A percentile compares a stretch with the other conserved stretches of the same genome.
These are phyloP conservation scores for Termitomyces sp. DNA, from an alignment of 1,284 basidiomycete species.

Conservation along the genomic window DNA sequence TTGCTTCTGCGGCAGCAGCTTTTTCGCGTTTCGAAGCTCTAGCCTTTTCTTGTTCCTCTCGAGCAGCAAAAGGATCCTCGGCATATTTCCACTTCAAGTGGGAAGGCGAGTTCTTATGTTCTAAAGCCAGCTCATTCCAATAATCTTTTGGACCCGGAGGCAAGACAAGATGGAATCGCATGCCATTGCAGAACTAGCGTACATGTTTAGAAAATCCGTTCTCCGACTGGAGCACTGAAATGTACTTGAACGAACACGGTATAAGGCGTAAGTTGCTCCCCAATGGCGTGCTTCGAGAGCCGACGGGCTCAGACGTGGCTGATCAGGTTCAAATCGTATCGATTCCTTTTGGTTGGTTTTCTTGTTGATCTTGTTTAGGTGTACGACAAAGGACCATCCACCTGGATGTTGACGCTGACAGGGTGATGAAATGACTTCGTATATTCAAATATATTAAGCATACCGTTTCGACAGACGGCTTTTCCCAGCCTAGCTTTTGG, in stretches of 20 bases:
- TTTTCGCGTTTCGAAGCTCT: conserved; percentile 45
- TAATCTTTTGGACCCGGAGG: conserved; percentile 81
- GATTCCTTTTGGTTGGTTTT: conserved; percentile 67
- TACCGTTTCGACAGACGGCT: conserved; percentile 70
- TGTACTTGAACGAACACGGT: conserved; percentile 58
- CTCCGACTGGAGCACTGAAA: conserved; percentile 12
- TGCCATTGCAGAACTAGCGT: conserved; percentile 71
- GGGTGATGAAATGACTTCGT: conserved; percentile 13
- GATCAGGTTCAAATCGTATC: conserved; percentile 71
- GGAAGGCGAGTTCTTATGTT: conserved; percentile 62
- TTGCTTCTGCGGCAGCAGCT: conserved; percentile 12
- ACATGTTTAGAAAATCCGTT: conserved; percentile 19
- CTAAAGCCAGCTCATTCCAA: conserved; percentile 71
- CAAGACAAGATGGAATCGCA: conserved; percentile 74
- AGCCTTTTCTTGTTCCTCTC: conserved; percentile 61
- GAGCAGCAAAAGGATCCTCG: conserved; percentile 79
- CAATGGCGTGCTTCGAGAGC: conserved; percentile 79
- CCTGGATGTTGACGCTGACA: conserved; percentile 43
- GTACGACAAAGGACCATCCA: conserved; percentile 61
- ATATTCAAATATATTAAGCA: conserved; percentile 21
- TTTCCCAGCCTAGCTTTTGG: conserved; percentile 84
- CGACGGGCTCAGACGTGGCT: conserved; percentile 56
- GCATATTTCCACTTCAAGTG: conserved; percentile 84
- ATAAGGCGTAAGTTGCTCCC: conserved; percentile 84
- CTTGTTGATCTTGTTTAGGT: conserved; percentile 59